Evolutionary conservation across 2,329 filamentous ascomycete species (phyloP), one percentile per base, ranked within the genome.

Genomic region (Colletotrichum echinochloae): DNA sequence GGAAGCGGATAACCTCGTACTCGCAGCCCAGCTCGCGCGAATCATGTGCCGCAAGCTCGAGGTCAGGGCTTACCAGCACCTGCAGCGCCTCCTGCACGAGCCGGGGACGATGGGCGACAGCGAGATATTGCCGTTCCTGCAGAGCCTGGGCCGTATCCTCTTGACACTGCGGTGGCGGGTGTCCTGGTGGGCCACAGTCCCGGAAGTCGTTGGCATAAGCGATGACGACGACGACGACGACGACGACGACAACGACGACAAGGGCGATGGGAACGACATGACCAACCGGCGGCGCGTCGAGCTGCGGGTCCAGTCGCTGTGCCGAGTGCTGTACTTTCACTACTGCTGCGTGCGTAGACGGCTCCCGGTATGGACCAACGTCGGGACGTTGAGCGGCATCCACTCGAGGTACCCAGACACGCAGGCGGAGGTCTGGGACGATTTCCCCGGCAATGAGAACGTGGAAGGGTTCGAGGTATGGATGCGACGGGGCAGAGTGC

Each of bases 1-100:
- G 2, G 77, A 80, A 18, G 78, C 82, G 62, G 78, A 76, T 23
- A 80, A 83, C 49, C 81, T 83, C 54, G 74, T 82, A 2, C 77
- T 83, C 2, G 83, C 83, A 4, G 81, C 81, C 1, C 82, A 83
- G 66, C 75, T 84, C 28, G 83, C 81, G 11, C 81, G 82, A 44
- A 83, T 84, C 54, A 74, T 84, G 67, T 82, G 82, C 74, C 81
- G 83, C 64, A 83, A 83, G 76, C 76, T 84, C 8, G 83, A 84
- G 73, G 80, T 84, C 5, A 81, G 83, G 74, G 83, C 81, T 3
- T 84, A 82, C 78, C 77, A 78, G 37, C 79, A 80, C 60, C 78
- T 84, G 0, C 82, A 84, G 69, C 80, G 79, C 14, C n/a, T 41
- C 8, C 30, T 73, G n/a, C 63, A 66, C 54, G 64, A 66, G 54